phyloP scores from a whole-genome alignment of 345 rosid genomes.

The Draba incana region DNA sequence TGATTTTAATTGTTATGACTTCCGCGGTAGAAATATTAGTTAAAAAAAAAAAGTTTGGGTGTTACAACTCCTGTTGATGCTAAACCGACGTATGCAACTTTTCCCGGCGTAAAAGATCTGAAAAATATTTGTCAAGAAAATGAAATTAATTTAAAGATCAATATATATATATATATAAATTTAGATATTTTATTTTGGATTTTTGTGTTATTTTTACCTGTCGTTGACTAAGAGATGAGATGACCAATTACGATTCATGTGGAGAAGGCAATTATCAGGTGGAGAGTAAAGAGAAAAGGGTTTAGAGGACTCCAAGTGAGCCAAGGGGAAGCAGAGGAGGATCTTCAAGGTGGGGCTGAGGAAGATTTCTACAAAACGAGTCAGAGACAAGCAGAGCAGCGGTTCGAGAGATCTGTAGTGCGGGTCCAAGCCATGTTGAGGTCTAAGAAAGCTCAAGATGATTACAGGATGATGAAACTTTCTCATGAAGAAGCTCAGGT shows the following conservation, averaged over 20 bases:
- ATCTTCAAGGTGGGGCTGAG: conserved; percentile 48
- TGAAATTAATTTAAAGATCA: not conserved
- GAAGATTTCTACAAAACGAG: conserved; percentile 80
- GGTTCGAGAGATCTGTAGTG: conserved; percentile 83
- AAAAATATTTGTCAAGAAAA: not conserved
- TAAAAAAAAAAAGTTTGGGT: no score
- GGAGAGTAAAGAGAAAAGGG: conserved; percentile 89
- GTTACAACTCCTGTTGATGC: no score
- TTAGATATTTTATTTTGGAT: not conserved
- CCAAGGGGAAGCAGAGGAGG: conserved; percentile 56
- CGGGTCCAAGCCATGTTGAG: conserved; percentile 93
- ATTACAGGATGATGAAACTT: conserved; percentile 85
- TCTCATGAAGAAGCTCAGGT: no score
- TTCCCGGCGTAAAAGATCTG: conserved; percentile 42
- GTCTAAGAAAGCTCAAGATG: conserved; percentile 91
- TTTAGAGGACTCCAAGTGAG: conserved; percentile 77
- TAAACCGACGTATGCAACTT: conserved; percentile 74
- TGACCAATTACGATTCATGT: conserved; percentile 51
- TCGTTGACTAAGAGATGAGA: conserved; percentile 48
- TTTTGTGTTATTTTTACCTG: conserved; percentile 38
- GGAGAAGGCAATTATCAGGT: conserved; percentile 86
- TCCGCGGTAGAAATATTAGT: no score
- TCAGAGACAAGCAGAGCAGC: conserved; percentile 87
- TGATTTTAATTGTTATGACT: no score
- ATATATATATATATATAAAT: not conserved